Base-by-base conservation (phyloP, 1,139 yeast genomes). In the Hemisphaericaspora lyxosophila region DNA sequence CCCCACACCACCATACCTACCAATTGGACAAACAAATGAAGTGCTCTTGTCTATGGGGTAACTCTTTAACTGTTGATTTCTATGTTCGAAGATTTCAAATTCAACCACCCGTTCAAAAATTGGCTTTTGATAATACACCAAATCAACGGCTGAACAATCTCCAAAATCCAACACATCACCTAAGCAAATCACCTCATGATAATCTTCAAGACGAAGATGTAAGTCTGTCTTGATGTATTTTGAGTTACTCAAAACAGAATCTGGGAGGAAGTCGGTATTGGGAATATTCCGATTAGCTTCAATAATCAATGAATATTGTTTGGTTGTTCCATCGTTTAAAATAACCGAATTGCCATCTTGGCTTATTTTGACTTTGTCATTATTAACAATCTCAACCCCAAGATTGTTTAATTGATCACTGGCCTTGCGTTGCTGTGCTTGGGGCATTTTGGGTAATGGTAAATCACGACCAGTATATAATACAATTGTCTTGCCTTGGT, bases 1-100 rank as follows among this genome's bases (percentile, higher is more conserved):
- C 13, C 70, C 72, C 33, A 66, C 65, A 17, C 73, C 74, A 17
- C 70, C 70, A 4, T 51, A 44, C 43, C 52, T 57, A 4, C 70
- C 62, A 34, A 67, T 55, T 11, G 73, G 73, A 9, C 64, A 57
- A 2, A 64, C 9, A 8, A 51, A 35, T 1, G 50, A 48, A 5
- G 33, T 28, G n/a, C 34, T 36, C 5, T 43, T 38, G 6, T 45
- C 25, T 7, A 32, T 26, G 6, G 32, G 35, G 36, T 51, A 55
- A 5, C 50, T 34, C 29, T 43, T 48, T 17, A 53, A 44, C 4
- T 31, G 35, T 5, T 45, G 34, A 15, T 40, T 28, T 7, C 43
- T 35, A 18, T 35, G 37, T 7, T 46, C 53, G 31, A 55, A 53
- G 4, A 59, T 43, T 30, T 47, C 50, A 25, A 42, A 40, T 5